Base-by-base conservation (phyloP, 805 yeast species). In the Starmerella apicola region DNA sequence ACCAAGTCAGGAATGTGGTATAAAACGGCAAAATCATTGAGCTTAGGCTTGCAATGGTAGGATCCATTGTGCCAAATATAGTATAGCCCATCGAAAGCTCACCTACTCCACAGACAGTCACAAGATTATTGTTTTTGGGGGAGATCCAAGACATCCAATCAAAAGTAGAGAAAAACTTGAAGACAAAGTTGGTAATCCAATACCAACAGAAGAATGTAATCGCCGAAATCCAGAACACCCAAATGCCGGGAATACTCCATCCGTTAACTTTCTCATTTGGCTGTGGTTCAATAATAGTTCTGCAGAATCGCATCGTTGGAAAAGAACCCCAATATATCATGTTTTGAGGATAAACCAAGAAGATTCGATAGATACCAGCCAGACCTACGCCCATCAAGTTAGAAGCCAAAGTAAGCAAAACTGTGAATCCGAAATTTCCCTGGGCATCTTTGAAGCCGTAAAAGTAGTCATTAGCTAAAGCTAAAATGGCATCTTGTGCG, bases 101-200 rank as follows among this genome's bases (percentile, higher is more conserved):
- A 12, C 46, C 43, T 13, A 61, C 52, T 19, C 80, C 79, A 10
- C 74, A 67, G 15, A 73, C 54, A 9, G 55, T 51, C 8, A 71
- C 71, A 36, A 73, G 54, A 47, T 65, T 64, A 41, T 65, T 59
- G 51, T 70, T 72, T 25, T 64, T 42, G 9, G 77, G 78, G 3
- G 57, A 56, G 34, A 72, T 72, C 80, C 79, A 74, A 3, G 71
- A 64, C 51, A 70, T 63, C 80, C 79, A 74, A 49, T 67, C 72
- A 56, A 80, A 78, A 50, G 70, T 69, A 1, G 76, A 66, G 39
- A 78, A 65, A 1, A 74, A 82, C n/a, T 64, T 61, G 60, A 76
- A 78, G 21, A 79, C 60, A 53, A 65, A 78, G 40, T 76, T 79
- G 3, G 85, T 84, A 50, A 79, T 59, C 74, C 79, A 77, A 52